These are phyloP conservation scores for Magnusiomyces sp. DNA, from an alignment of 1,139 yeast species.

Conservation along the genomic window DNA sequence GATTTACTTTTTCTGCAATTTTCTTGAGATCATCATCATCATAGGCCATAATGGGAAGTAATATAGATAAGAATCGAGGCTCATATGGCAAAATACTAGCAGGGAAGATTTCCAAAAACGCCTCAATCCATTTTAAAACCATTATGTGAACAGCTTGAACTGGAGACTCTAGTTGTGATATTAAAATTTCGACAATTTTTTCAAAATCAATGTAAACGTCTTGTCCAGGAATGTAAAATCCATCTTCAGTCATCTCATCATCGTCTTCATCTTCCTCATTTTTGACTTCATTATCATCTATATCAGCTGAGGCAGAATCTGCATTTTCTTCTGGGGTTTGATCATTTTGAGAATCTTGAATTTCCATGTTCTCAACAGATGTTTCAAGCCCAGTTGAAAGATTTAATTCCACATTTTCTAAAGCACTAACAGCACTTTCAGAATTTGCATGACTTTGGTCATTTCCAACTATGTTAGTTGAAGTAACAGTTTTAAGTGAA, in stretches of 20 bases:
- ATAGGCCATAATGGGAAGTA: slow-evolving; percentile 49
- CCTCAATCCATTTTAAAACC: slow-evolving; percentile 76
- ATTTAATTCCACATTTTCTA: neutral
- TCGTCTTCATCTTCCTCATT: slow-evolving; percentile 19
- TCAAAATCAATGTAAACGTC: slow-evolving; percentile 77
- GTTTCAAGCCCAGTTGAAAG: neutral
- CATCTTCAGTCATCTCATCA: slow-evolving; percentile 38
- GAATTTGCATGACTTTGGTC: no score
- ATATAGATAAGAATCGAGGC: slow-evolving; percentile 48
- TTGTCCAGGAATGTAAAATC: slow-evolving; percentile 71
- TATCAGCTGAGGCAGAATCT: slow-evolving; percentile 8
- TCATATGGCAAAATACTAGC: slow-evolving; percentile 59
- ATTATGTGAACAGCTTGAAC: slow-evolving; percentile 75
- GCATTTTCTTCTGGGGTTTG: neutral
- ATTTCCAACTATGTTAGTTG: no score
- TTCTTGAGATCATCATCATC: slow-evolving; percentile 45
- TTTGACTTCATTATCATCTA: slow-evolving; percentile 15
- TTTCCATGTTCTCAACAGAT: neutral
- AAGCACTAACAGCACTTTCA: neutral
- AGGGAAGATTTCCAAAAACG: slow-evolving; percentile 67
- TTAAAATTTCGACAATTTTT: slow-evolving; percentile 67
- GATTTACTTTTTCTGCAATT: slow-evolving; percentile 48
- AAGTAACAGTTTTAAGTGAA: neutral
- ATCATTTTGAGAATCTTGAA: neutral
- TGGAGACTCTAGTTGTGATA: slow-evolving; percentile 65